phyloP scores from a whole-genome alignment of 2,329 filamentous ascomycete species.

The Aspergillus brunneoviolaceus region DNA sequence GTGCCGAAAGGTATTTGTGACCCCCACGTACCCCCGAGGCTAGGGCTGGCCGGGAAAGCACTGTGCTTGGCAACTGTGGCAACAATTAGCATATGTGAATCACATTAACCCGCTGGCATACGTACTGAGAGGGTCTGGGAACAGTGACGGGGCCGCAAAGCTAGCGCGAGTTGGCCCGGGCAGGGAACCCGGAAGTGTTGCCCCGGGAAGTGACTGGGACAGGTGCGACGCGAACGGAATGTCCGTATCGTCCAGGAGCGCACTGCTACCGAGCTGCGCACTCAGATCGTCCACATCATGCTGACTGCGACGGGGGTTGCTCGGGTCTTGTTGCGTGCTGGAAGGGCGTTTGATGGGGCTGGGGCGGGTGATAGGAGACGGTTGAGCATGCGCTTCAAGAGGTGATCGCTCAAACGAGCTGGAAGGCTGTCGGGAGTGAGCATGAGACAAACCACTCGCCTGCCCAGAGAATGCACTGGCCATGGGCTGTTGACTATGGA shows the following conservation, averaged over 20 bases:
- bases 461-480: slow-evolving; percentile 35
- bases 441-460: slow-evolving; percentile 45
- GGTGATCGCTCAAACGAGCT: slow-evolving; percentile 57
- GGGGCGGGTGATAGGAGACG: slow-evolving; percentile 76
- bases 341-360: slow-evolving; percentile 85
- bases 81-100: slow-evolving; percentile 17
- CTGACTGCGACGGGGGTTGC: slow-evolving; percentile 42
- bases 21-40: slow-evolving; percentile 36
- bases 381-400: slow-evolving; percentile 60
- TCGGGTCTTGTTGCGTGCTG: slow-evolving; percentile 60
- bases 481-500: slow-evolving; percentile 46
- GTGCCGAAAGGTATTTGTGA: slow-evolving; percentile 39
- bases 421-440: slow-evolving; percentile 76
- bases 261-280: slow-evolving; percentile 84
- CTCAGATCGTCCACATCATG: slow-evolving; percentile 69
- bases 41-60: slow-evolving; percentile 34
- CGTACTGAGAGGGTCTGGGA: slow-evolving; percentile 42
- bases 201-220: slow-evolving; percentile 49
- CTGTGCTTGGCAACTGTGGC: slow-evolving; percentile 32
- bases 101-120: background rate
- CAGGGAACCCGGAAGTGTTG: slow-evolving; percentile 53
- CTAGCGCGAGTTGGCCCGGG: slow-evolving; percentile 44
- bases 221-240: slow-evolving; percentile 57
- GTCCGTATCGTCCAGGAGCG: slow-evolving; percentile 75
- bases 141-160: slow-evolving; percentile 43